These are phyloP conservation scores for Chlamydomonas incerta DNA, from an alignment of 139 green algal genomes.

Conservation along the genomic window DNA sequence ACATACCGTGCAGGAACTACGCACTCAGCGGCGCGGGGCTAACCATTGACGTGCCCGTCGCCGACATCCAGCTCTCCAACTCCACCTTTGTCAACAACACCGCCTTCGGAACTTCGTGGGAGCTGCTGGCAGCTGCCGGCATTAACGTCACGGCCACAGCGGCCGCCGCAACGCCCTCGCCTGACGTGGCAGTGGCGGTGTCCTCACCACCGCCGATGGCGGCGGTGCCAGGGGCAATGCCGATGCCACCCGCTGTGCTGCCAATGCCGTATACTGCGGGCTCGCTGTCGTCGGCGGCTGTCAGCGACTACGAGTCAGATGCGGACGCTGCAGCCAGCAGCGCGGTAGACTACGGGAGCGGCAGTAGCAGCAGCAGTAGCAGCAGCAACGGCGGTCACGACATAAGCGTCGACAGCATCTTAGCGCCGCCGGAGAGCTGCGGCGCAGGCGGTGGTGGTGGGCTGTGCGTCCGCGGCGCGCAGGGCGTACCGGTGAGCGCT, in stretches of 20 bases:
- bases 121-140: not conserved
- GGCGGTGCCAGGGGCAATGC: too few relatives aligned
- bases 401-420: not conserved
- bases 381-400: not conserved
- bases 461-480: not conserved
- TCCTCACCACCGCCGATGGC: too few relatives aligned
- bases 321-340: too few relatives aligned
- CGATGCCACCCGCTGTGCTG: too few relatives aligned
- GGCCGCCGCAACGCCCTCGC: too few relatives aligned
- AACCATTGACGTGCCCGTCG: not conserved
- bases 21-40: not conserved
- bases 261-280: too few relatives aligned
- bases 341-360: too few relatives aligned
- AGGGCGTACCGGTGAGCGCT: not conserved
- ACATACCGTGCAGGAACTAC: not conserved
- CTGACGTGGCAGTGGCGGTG: too few relatives aligned
- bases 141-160: not conserved
- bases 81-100: constrained; percentile 1
- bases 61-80: not conserved
- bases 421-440: constrained; percentile 13
- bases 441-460: constrained; percentile 12
- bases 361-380: not conserved
- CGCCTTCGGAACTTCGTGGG: not conserved
- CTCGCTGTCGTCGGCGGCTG: too few relatives aligned
- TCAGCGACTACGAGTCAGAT: too few relatives aligned